Conservation (phyloP, 805 yeast genomes). For the Teunomyces stri region DNA sequence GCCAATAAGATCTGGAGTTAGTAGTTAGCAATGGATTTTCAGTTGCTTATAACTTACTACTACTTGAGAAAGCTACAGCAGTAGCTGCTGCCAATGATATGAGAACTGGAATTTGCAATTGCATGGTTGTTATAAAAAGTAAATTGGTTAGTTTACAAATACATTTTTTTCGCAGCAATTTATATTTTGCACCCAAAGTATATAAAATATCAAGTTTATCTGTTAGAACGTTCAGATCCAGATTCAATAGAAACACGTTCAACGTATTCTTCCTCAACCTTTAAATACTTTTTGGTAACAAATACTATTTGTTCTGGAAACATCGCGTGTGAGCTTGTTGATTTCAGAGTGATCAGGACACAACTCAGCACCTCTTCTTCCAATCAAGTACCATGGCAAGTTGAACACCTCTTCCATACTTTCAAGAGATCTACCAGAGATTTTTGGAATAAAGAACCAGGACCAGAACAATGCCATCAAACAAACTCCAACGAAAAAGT, state of each 20-base stretch:
- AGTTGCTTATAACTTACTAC: neutral
- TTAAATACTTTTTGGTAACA: neutral
- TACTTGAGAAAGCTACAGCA: neutral
- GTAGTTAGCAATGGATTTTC: neutral
- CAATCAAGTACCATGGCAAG: constrained; percentile 58
- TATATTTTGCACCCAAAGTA: constrained; percentile 1
- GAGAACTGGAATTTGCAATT: neutral
- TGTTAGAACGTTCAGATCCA: neutral
- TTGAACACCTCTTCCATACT: constrained; percentile 50
- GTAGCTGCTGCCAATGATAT: neutral
- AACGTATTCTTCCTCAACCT: neutral
- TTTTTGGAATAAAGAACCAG: constrained; percentile 52
- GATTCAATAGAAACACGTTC: neutral
- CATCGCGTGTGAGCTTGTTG: constrained; percentile 24
- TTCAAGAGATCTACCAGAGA: constrained; percentile 50
- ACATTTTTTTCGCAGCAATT: constrained; percentile 2
- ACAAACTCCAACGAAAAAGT: constrained; percentile 46
- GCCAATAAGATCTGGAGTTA: neutral
- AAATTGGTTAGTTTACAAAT: neutral
- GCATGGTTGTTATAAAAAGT: neutral
- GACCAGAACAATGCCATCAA: constrained; percentile 42
- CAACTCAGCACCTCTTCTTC: constrained; percentile 51
- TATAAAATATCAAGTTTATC: neutral
- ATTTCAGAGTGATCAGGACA: constrained; percentile 52
- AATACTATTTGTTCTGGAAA: constrained; percentile 1